Evolutionary conservation across 169 alveolate genomes (phyloP), one percentile per base, ranked within the genome.

Genomic region (Eimeria necatrix): DNA sequence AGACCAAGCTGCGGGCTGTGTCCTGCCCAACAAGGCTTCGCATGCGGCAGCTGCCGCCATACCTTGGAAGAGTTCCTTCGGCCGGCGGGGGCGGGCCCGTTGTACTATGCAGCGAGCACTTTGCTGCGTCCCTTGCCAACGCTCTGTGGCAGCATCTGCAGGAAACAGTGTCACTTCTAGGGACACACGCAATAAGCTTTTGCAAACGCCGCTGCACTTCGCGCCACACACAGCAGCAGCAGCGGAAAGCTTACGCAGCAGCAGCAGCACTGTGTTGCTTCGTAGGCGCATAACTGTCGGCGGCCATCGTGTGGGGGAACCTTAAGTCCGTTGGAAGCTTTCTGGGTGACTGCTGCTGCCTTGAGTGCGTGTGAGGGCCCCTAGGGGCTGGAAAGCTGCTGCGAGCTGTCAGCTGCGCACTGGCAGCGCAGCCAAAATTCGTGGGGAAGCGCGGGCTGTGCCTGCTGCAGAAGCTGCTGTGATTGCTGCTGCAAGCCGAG

Each of bases 261-360:
- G 32, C 22, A 22, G 76, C 76, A 3, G 76, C 32, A n/a, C 12
- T 64, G 46, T 16, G 22, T 12, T 16, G 46, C 20, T 64, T 64
- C 41, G 8, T 16, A n/a, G n/a, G 76, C 26, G 46, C 76, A 16
- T n/a, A 32, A 9, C 26, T 26, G 84, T 4, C 9, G 2, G 84
- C 48, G 4, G 56, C 49, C 84, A 12, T 9, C 53, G 26, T 51
- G 12, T 9, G 52, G 84, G 84, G 84, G 22, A 12, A 18, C n/a
- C 56, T 32, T 56, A 5, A 73, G 53, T 32, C 84, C 18, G 84
- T 12, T 18, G 16, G 53, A 22, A 22, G 53, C 48, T 18, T 22
- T 16, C 84, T 7, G n/a, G 53, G 52, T 4, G 84, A 12, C 84
- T 26, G 84, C 49, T 73, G 84, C 46, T n/a, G 76, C 76, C 64